Evolutionary conservation across 306 rosid genomes (phyloP).

Genomic region (Quercus agrifolia): DNA sequence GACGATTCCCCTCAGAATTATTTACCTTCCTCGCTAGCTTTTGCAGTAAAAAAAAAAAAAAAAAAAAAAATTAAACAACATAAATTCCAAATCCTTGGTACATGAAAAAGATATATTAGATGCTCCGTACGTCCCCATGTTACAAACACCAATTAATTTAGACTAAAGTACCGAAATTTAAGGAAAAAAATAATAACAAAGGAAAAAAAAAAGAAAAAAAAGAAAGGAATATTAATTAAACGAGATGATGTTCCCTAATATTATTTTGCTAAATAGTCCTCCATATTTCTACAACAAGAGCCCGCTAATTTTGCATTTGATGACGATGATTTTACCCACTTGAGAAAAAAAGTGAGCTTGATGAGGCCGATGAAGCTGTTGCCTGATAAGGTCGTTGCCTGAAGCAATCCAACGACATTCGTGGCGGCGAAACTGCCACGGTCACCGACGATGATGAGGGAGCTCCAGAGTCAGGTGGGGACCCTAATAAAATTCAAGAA

Average conservation of each 20-base stretch:
- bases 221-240: neutral
- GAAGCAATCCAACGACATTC: constrained; percentile 60
- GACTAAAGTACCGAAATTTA: constrained; percentile 7
- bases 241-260: constrained; percentile 14
- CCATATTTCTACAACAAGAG: constrained; percentile 20
- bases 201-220: constrained; percentile 22
- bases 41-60: constrained; percentile 18
- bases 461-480: constrained; percentile 66
- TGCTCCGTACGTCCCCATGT: neutral
- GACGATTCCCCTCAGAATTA: neutral
- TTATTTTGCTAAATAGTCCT: constrained; percentile 26
- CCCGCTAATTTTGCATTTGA: constrained; percentile 32
- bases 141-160: constrained; percentile 1
- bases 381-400: constrained; percentile 58
- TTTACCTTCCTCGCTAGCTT: constrained; percentile 11
- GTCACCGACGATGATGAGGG: constrained; percentile 71
- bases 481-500: constrained; percentile 29
- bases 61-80: neutral
- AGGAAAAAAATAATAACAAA: neutral
- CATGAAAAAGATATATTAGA: neutral
- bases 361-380: constrained; percentile 48
- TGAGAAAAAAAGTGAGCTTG: constrained; percentile 73
- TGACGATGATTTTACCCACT: constrained; percentile 38
- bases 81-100: neutral
- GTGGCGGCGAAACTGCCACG: constrained; percentile 73